Evolutionary conservation across 2,329 filamentous ascomycete genomes (phyloP).

Genomic region (Cladophialophora chaetospira): DNA sequence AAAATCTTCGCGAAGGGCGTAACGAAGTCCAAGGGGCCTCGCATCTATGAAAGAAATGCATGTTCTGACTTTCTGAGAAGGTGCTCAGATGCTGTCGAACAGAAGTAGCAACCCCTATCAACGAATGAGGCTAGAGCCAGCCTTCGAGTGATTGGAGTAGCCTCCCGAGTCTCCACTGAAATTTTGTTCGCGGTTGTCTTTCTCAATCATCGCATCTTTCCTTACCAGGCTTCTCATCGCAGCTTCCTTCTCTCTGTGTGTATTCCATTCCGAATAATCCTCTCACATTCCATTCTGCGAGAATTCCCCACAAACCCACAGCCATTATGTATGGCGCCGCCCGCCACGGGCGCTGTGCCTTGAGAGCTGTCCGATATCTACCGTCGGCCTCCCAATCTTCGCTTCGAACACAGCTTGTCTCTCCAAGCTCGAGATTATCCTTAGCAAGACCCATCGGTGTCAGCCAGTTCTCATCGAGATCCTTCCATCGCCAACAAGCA

Average conservation of each 20-base stretch:
- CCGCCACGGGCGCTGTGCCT: slow-evolving; percentile 24
- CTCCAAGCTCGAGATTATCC: slow-evolving; percentile 1
- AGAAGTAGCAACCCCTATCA: too few relatives aligned
- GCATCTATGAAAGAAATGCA: too few relatives aligned
- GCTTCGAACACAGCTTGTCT: slow-evolving; percentile 9
- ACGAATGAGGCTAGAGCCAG: too few relatives aligned
- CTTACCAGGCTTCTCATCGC: neutral
- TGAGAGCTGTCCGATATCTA: slow-evolving; percentile 29
- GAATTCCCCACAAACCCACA: neutral
- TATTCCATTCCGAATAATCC: too few relatives aligned
- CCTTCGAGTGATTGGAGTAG: too few relatives aligned
- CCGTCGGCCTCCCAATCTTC: slow-evolving; percentile 19
- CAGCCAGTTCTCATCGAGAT: slow-evolving; percentile 23
- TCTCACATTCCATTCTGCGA: neutral
- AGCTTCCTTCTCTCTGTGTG: too few relatives aligned
- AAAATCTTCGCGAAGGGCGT: too few relatives aligned
- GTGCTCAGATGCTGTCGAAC: too few relatives aligned
- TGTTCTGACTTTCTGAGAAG: too few relatives aligned
- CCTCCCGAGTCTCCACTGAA: neutral
- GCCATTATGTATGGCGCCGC: slow-evolving; percentile 36
- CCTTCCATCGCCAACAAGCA: slow-evolving; percentile 24
- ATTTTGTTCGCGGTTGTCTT: slow-evolving; percentile 1
- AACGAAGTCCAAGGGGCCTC: too few relatives aligned
- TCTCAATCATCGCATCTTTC: neutral
- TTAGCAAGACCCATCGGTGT: slow-evolving; percentile 4